Evolutionary conservation across 2,329 filamentous ascomycete genomes (phyloP).

Genomic region (Ascosphaera pollenicola): DNA sequence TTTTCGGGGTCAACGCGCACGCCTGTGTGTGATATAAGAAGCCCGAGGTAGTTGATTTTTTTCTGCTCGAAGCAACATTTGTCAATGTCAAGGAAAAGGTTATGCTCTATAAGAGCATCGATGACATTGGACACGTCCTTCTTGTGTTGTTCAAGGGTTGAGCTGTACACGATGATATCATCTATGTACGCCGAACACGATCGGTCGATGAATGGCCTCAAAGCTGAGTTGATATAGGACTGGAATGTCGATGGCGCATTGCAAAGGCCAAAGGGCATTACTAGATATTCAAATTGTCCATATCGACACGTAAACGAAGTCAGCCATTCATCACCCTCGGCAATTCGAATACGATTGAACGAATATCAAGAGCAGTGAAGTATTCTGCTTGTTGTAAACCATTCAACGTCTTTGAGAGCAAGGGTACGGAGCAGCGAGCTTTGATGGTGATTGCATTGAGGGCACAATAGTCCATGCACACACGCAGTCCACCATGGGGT

Average conservation of each 20-base stretch:
- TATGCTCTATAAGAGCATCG: constrained; percentile 1
- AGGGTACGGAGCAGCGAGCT: not conserved
- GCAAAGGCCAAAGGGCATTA: constrained; percentile 1
- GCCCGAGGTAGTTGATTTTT: constrained; percentile 7
- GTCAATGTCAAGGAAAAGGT: constrained; percentile 2
- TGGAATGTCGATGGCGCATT: constrained; percentile 1
- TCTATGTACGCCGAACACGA: not conserved
- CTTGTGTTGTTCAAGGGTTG: not conserved
- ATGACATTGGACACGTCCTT: constrained; percentile 3
- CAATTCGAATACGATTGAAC: constrained; percentile 5
- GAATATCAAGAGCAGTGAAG: constrained; percentile 6
- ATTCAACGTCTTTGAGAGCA: not conserved
- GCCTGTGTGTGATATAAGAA: constrained; percentile 4
- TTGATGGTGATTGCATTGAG: not conserved
- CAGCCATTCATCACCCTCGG: constrained; percentile 7
- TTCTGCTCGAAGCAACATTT: too few species aligned
- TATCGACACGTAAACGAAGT: constrained; percentile 6
- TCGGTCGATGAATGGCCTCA: constrained; percentile 1
- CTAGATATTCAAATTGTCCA: constrained; percentile 1
- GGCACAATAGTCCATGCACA: constrained; percentile 9
- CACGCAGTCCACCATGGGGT: not conserved
- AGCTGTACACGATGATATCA: constrained; percentile 2
- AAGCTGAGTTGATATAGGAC: not conserved
- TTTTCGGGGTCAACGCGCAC: constrained; percentile 6
- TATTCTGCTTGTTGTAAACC: not conserved